A percentile compares a stretch with the other conserved stretches of the same genome.
These are phyloP conservation scores for Fusarium torreyae DNA, from an alignment of 2,329 filamentous ascomycete species.

Conservation along the genomic window DNA sequence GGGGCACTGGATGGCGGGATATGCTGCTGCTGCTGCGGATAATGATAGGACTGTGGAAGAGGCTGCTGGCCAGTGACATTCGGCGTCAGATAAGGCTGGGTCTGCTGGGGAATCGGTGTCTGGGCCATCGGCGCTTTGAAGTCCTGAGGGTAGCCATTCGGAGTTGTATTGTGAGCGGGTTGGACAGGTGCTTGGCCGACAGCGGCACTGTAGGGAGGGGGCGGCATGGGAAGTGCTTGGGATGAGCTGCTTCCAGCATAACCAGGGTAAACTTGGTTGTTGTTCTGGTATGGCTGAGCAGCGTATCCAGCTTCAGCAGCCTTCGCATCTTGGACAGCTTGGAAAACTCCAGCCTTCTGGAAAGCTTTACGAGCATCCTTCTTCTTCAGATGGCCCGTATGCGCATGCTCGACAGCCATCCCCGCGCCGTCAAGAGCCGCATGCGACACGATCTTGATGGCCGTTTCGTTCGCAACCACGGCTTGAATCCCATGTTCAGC, in stretches of 20 bases:
- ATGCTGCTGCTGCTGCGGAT: background rate
- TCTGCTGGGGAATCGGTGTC: background rate
- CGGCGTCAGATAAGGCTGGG: background rate
- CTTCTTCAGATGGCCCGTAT: conserved; percentile 54
- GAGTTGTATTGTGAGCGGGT: background rate
- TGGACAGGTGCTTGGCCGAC: background rate
- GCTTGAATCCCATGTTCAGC: conserved; percentile 54
- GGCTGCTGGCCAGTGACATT: background rate
- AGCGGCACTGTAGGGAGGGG: conserved; percentile 33
- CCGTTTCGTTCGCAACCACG: conserved; percentile 53
- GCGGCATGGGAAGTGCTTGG: conserved; percentile 23
- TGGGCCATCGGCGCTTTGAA: conserved; percentile 11
- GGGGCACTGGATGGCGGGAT: background rate
- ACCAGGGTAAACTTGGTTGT: conserved; percentile 21
- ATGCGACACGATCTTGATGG: conserved; percentile 55
- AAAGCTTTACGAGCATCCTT: conserved; percentile 54
- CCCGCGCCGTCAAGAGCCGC: conserved; percentile 56
- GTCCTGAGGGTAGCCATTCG: conserved; percentile 21
- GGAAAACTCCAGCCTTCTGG: conserved; percentile 52
- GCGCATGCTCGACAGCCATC: conserved; percentile 55
- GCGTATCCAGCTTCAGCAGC: conserved; percentile 48
- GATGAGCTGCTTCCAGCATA: conserved; percentile 8
- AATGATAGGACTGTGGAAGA: conserved; percentile 8
- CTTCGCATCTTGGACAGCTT: conserved; percentile 51
- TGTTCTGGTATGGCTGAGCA: conserved; percentile 27